Conservation (phyloP, 2,329 filamentous ascomycete species). For the Didymella segeticola region DNA sequence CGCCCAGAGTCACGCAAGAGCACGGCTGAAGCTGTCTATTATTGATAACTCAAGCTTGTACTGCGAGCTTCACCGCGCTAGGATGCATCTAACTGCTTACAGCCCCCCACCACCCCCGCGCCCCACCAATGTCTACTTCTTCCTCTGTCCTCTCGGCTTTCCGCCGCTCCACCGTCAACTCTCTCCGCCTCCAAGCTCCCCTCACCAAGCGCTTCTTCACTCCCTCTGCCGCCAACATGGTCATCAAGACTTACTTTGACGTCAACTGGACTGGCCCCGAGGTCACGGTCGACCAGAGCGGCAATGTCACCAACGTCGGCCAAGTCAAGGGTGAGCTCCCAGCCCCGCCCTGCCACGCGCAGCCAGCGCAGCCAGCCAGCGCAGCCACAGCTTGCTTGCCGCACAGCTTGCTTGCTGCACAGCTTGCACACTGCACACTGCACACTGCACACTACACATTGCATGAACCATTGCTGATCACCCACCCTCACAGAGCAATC, state of each 20-base stretch:
- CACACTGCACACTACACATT: not conserved
- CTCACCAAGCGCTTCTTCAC: slow-evolving; percentile 62
- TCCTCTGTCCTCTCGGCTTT: slow-evolving; percentile 42
- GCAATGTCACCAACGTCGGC: slow-evolving; percentile 57
- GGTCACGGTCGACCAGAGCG: slow-evolving; percentile 65
- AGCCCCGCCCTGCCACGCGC: slow-evolving; percentile 38
- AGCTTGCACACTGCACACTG: not conserved
- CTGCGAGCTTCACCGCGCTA: slow-evolving; percentile 19
- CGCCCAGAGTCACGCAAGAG: slow-evolving; percentile 5
- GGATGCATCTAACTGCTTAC: slow-evolving; percentile 23
- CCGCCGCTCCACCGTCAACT: slow-evolving; percentile 37
- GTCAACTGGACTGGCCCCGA: slow-evolving; percentile 73
- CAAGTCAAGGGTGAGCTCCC: slow-evolving; percentile 65
- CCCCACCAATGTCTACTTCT: slow-evolving; percentile 37
- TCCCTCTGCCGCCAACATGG: slow-evolving; percentile 76
- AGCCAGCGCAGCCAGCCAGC: no score
- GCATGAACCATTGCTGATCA: slow-evolving; percentile 13
- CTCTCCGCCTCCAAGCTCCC: slow-evolving; percentile 42
- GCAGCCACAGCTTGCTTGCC: no score
- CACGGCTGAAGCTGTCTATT: no score
- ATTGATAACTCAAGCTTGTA: no score
- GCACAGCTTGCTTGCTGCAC: not conserved
- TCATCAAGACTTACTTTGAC: slow-evolving; percentile 77
- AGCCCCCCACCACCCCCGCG: slow-evolving; percentile 26
- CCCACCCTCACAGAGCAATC: slow-evolving; percentile 63